Evolutionary conservation across 2,329 filamentous ascomycete genomes (phyloP), one percentile per base, ranked within the genome.

Genomic region (Colletotrichum spaethianum): DNA sequence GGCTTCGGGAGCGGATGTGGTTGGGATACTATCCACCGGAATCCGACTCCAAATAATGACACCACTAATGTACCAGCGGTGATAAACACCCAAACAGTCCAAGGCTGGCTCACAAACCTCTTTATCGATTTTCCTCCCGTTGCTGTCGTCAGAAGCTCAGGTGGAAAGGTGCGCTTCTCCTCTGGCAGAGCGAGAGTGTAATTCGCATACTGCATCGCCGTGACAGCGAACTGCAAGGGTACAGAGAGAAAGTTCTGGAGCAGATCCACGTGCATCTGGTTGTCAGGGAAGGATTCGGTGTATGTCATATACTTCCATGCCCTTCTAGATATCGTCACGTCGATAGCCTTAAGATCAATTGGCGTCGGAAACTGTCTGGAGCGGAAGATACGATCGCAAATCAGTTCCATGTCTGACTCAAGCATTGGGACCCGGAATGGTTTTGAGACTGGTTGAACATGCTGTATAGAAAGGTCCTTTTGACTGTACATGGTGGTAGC

Each of bases 281-380:
- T 74, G 48, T 73, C 67, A 0, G 75, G 75, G 42, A 75, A 76
- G 38, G 74, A 75, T 36, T 76, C 75, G 18, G 44, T 50, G 50
- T 74, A 75, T 3, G 74, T 76, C 6, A 74, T 65, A 63, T 76
- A 74, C 62, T 73, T 75, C 75, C 75, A 76, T 7, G 75, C 67
- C 56, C 74, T 62, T 28, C 63, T 57, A 50, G 74, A 63, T 4
- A 74, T 70, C 12, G 75, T 69, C 11, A 73, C 31, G 56, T 74
- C 63, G 67, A 75, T 70, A 38, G 72, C 73, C 42, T 65, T 33
- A 7, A 62, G 52, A 61, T 76, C 75, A 26, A 60, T 52, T 1
- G 31, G 12, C 0, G 31, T 53, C 1, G 64, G 52, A 20, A 38
- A 59, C 1, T 53, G 7, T 9, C 42, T 23, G 23, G 75, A 72